Conservation (phyloP, 2,329 filamentous ascomycete species). For the Dactylellina drechsleri region DNA sequence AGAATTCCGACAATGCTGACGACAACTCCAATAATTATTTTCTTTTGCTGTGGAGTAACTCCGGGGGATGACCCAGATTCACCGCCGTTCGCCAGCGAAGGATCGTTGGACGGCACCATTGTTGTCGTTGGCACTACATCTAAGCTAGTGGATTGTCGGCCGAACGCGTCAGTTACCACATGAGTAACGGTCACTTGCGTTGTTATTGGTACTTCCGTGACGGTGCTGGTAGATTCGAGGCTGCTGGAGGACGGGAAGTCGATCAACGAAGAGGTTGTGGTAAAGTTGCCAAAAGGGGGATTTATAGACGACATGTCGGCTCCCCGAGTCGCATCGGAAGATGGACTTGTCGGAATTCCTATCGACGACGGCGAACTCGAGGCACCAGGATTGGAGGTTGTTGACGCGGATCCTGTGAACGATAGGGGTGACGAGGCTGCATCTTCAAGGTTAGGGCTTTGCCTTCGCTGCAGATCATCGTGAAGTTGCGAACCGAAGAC, state of each 20-base stretch:
- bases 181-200: constrained; percentile 47
- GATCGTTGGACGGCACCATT: constrained; percentile 46
- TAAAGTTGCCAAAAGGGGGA: constrained; percentile 50
- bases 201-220: constrained; percentile 41
- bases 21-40: constrained; percentile 52
- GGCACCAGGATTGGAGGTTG: background rate
- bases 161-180: constrained; percentile 45
- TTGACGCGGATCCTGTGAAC: background rate
- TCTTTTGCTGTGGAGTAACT: constrained; percentile 50
- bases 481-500: constrained; percentile 14
- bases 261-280: constrained; percentile 26
- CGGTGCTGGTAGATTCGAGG: constrained; percentile 31
- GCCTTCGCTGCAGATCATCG: constrained; percentile 31
- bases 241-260: constrained; percentile 16
- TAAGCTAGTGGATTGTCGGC: constrained; percentile 34
- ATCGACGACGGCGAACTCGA: background rate
- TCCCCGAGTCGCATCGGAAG: background rate
- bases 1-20: constrained; percentile 48
- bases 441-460: constrained; percentile 16
- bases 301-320: background rate
- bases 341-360: background rate
- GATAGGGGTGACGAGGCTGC: background rate
- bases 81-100: constrained; percentile 43
- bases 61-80: constrained; percentile 39
- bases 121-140: constrained; percentile 47